Base-by-base conservation (phyloP, 2,329 filamentous ascomycete genomes). In the Ophiostoma populinum region DNA sequence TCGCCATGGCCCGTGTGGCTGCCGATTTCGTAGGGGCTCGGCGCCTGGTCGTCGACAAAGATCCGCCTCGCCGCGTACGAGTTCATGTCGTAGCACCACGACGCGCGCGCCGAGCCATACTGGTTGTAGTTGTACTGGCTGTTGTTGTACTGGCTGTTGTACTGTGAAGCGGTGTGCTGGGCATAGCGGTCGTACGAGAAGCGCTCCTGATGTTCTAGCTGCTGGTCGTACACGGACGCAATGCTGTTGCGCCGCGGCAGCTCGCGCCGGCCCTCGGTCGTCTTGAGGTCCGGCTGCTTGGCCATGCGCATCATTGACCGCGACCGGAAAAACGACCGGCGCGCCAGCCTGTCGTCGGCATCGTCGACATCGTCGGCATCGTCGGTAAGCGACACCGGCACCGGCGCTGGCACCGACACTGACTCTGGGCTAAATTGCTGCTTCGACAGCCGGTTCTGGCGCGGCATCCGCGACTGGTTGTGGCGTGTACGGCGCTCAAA, bases 51-150 rank as follows among this genome's bases (percentile, higher is more conserved):
- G 40, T 57, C 56, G 12, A 49, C 49, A 20, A 62, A 45, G 7
- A 63, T 43, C 6, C 58, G 54, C 41, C 58, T 54, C n/a, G 58
- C 55, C 43, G 61, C 59, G 45, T 64, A 63, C 18, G 59, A 60
- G 19, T 49, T 49, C 34, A 57, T 39, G 38, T 63, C 55, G 46
- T 62, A 60, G 38, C 57, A 58, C 43, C 55, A 55, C 5, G 59
- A 61, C 5, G 51, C 46, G 31, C 54, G 56, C 25, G 52, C n/a
- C n/a, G n/a, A n/a, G n/a, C n/a, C n/a, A n/a, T n/a, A n/a, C n/a
- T n/a, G n/a, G n/a, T n/a, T n/a, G n/a, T n/a, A n/a, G n/a, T n/a
- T n/a, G n/a, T n/a, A n/a, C n/a, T n/a, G n/a, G n/a, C n/a, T n/a
- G n/a, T n/a, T n/a, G n/a, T n/a, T n/a, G n/a, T n/a, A n/a, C n/a